Conservation (phyloP, 2,329 filamentous ascomycete species). For the Colletotrichum cereale region DNA sequence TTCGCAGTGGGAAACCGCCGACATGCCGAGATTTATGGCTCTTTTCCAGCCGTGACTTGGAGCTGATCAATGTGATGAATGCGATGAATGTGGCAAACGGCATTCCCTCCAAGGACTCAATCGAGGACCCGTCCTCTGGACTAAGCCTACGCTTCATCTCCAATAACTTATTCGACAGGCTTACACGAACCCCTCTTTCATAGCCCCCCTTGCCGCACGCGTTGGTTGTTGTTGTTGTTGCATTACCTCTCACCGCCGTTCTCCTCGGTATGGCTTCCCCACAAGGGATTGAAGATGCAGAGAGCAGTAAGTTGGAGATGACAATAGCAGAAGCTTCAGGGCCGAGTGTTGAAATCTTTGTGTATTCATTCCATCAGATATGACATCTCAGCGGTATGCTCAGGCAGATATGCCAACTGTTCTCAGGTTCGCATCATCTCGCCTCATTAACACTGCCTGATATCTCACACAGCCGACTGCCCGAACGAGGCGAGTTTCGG, state of each 20-base stretch:
- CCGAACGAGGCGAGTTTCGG: background rate
- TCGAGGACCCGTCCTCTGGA: slow-evolving; percentile 49
- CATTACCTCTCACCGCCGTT: slow-evolving; percentile 45
- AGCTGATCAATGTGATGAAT: background rate
- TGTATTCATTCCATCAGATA: background rate
- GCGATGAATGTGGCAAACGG: background rate
- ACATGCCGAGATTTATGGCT: background rate
- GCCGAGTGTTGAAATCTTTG: background rate
- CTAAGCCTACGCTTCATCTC: slow-evolving; percentile 52
- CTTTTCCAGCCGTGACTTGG: background rate
- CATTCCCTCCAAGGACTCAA: background rate
- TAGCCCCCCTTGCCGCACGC: slow-evolving; percentile 42
- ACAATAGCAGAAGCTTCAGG: background rate
- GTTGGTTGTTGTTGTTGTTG: slow-evolving; percentile 51
- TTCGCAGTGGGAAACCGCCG: background rate
- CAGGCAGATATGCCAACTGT: too few relatives aligned
- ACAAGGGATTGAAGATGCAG: too few relatives aligned
- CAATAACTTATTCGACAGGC: slow-evolving; percentile 46
- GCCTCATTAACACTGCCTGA: background rate
- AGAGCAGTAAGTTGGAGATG: too few relatives aligned
- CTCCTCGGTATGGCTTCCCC: slow-evolving; percentile 43
- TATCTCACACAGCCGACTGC: background rate
- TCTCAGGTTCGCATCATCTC: background rate
- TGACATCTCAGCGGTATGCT: background rate
- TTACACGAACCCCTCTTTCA: slow-evolving; percentile 48